Conservation (phyloP, 257 asterid genomes). For the Capsicum rhomboideum region DNA sequence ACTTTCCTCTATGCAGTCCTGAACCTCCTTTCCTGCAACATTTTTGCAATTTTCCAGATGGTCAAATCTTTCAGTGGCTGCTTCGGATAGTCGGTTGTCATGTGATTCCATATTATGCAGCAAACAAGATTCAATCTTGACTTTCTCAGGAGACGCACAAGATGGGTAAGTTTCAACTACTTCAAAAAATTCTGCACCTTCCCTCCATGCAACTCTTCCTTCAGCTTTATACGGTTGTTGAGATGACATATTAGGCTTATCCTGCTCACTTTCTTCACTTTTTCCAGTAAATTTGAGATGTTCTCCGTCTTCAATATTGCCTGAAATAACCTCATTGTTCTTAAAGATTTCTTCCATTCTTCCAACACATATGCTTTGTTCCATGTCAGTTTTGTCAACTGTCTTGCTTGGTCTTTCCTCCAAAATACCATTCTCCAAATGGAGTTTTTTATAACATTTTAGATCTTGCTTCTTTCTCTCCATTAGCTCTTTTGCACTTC, state of each 20-base stretch:
- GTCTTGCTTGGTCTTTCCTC: slow-evolving; percentile 28
- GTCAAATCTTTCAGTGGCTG: slow-evolving; percentile 16
- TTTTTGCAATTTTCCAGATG: slow-evolving; percentile 19
- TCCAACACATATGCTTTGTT: slow-evolving; percentile 16
- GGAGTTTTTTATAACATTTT: slow-evolving; percentile 13
- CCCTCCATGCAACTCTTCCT: slow-evolving; percentile 57
- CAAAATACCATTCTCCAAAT: slow-evolving; percentile 10
- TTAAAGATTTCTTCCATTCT: slow-evolving; percentile 19
- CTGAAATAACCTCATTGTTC: slow-evolving; percentile 18
- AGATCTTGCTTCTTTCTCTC: slow-evolving; percentile 21
- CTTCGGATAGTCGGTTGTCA: slow-evolving; percentile 8
- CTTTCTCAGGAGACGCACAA: slow-evolving; percentile 16
- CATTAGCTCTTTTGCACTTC: slow-evolving; percentile 26
- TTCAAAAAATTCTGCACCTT: slow-evolving; percentile 57
- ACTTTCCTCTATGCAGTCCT: slow-evolving; percentile 20
- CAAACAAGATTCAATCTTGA: slow-evolving; percentile 12
- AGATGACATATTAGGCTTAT: slow-evolving; percentile 9
- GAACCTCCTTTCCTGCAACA: slow-evolving; percentile 21
- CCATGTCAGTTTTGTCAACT: slow-evolving; percentile 20
- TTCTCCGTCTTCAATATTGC: slow-evolving; percentile 13
- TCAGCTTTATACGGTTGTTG: slow-evolving; percentile 11
- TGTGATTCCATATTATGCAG: slow-evolving; percentile 16
- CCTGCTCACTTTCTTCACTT: background rate
- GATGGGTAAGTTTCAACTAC: slow-evolving; percentile 41
- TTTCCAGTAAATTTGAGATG: slow-evolving; percentile 15